A percentile compares a stretch with the other conserved stretches of the same genome.
These are phyloP conservation scores for Isoetes engelmannii DNA, from an alignment of 83 land plant genomes.

Conservation along the genomic window DNA sequence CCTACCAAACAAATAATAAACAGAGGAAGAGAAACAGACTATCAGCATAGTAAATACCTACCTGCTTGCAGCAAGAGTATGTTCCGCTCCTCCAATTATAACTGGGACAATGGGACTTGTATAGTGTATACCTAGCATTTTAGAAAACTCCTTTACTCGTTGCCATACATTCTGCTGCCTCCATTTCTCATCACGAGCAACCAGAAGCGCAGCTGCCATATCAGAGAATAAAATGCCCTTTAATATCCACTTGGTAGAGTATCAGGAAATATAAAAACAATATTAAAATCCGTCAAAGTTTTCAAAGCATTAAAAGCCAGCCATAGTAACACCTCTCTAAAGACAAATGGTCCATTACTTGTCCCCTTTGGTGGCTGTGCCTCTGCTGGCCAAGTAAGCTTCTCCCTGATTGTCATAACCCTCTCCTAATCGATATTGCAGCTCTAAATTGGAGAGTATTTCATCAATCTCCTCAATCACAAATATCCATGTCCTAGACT, in stretches of 20 bases:
- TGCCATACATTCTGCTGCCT: slow-evolving; percentile 68
- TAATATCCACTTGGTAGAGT: too few relatives aligned
- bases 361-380: not conserved
- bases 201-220: slow-evolving; percentile 71
- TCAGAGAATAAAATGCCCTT: not conserved
- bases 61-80: slow-evolving; percentile 89
- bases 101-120: slow-evolving; percentile 84
- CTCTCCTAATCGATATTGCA: too few relatives aligned
- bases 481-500: too few relatives aligned
- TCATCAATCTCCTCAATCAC: too few relatives aligned
- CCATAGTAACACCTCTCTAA: too few relatives aligned
- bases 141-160: slow-evolving; percentile 53
- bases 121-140: slow-evolving; percentile 45
- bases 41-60: slow-evolving; percentile 3
- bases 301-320: not conserved
- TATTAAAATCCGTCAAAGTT: not conserved
- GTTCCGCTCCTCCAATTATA: slow-evolving; percentile 66
- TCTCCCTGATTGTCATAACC: too few relatives aligned
- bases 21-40: not conserved
- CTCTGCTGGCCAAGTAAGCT: too few relatives aligned
- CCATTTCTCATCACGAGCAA: slow-evolving; percentile 70
- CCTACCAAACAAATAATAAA: not conserved
- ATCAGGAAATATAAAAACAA: not conserved
- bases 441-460: too few relatives aligned
- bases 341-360: not conserved